phyloP scores from a whole-genome alignment of 805 yeast species.

The Saccharomyces mikatae region DNA sequence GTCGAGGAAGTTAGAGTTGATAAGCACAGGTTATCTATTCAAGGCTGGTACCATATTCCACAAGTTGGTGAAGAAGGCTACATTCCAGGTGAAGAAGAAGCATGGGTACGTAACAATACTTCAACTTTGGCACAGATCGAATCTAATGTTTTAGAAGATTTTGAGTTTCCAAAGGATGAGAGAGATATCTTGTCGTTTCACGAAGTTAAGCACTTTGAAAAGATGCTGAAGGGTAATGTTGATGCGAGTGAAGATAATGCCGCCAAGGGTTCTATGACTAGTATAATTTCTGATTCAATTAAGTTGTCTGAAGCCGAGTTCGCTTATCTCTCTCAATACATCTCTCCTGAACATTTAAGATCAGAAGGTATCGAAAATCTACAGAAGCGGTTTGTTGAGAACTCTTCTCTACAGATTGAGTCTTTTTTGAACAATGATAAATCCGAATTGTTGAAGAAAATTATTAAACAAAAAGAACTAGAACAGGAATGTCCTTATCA shows the following conservation, averaged over 20 bases:
- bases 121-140: slow-evolving; percentile 76
- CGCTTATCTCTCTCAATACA: slow-evolving; percentile 41
- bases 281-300: slow-evolving; percentile 12
- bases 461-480: slow-evolving; percentile 52
- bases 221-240: slow-evolving; percentile 10
- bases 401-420: slow-evolving; percentile 60
- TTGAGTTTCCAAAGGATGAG: slow-evolving; percentile 67
- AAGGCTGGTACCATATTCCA: slow-evolving; percentile 99
- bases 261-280: slow-evolving; percentile 7
- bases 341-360: slow-evolving; percentile 48
- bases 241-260: neutral
- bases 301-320: slow-evolving; percentile 36
- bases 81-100: slow-evolving; percentile 72
- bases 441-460: slow-evolving; percentile 38
- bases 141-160: slow-evolving; percentile 66
- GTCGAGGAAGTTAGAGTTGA: slow-evolving; percentile 95
- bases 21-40: slow-evolving; percentile 83
- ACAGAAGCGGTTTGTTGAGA: slow-evolving; percentile 48
- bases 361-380: slow-evolving; percentile 35
- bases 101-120: slow-evolving; percentile 49
- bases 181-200: slow-evolving; percentile 37
- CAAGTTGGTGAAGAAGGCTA: slow-evolving; percentile 86
- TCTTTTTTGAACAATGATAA: slow-evolving; percentile 53
- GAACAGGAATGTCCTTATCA: slow-evolving; percentile 51
- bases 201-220: slow-evolving; percentile 32